Conservation (phyloP, 345 rosid genomes). For the Populus pruinosa region DNA sequence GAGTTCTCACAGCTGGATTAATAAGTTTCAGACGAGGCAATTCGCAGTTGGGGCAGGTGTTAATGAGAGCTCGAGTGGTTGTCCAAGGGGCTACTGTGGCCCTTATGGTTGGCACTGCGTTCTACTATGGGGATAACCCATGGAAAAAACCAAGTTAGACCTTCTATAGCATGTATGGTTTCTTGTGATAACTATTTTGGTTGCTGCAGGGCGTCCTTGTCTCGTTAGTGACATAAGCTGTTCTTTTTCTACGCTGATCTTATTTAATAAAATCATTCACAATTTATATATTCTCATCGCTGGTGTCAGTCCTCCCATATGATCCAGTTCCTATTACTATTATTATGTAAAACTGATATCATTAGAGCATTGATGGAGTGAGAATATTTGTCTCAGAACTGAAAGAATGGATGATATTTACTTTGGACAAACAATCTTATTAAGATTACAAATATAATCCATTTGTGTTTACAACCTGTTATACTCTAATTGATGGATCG, state of each 20-base stretch:
- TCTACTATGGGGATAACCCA: slow-evolving; percentile 80
- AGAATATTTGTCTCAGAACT: background rate
- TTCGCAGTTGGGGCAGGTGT: slow-evolving; percentile 63
- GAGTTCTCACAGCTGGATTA: slow-evolving; percentile 96
- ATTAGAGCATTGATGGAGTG: background rate
- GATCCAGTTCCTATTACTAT: background rate
- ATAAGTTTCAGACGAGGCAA: slow-evolving; percentile 76
- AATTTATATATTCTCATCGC: background rate
- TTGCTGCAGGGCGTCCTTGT: background rate
- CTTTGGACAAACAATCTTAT: background rate
- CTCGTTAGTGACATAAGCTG: background rate
- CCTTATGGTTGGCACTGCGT: slow-evolving; percentile 85
- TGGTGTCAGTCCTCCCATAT: background rate
- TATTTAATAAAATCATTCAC: background rate
- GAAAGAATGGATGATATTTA: background rate
- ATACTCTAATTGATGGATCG: background rate
- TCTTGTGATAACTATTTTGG: background rate
- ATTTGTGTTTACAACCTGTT: background rate
- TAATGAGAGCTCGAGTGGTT: slow-evolving; percentile 82
- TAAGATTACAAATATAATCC: background rate
- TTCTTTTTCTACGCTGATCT: background rate
- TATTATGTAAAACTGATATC: background rate
- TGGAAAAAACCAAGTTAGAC: slow-evolving; percentile 45
- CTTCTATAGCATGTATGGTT: background rate
- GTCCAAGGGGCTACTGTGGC: slow-evolving; percentile 89